Percentiles rank a stretch among this genome's conserved stretches.
Evolutionary conservation across 352 stramenopile genomes (phyloP).

Genomic region (Globisporangium solare): DNA sequence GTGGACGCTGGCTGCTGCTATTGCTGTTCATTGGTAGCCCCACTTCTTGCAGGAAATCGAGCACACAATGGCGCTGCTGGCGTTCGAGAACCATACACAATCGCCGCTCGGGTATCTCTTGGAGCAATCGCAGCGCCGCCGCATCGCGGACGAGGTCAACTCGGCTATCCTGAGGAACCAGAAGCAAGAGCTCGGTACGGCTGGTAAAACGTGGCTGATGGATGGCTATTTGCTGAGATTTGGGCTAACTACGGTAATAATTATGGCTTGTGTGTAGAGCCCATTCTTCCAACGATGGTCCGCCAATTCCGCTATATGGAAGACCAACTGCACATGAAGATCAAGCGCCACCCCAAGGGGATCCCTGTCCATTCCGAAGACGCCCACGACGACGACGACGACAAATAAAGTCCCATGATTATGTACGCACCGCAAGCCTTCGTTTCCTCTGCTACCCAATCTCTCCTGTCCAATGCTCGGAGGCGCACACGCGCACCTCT

Average conservation of each 20-base stretch:
- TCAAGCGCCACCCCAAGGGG: constrained; percentile 44
- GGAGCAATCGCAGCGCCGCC: constrained; percentile 54
- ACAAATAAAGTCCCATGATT: no score
- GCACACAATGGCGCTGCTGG: constrained; percentile 68
- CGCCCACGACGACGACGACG: constrained; percentile 19
- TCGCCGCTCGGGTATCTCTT: constrained; percentile 56
- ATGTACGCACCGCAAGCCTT: no score
- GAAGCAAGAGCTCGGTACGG: constrained; percentile 65
- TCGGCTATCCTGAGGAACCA: constrained; percentile 63
- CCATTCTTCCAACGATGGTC: constrained; percentile 71
- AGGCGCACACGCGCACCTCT: no score
- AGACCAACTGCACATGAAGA: constrained; percentile 57
- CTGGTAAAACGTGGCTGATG: neutral
- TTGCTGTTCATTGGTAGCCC: constrained; percentile 23
- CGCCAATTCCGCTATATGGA: constrained; percentile 79
- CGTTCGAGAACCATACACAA: constrained; percentile 62
- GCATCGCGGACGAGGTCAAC: constrained; percentile 72
- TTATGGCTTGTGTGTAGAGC: constrained; percentile 37
- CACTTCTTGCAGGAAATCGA: constrained; percentile 76
- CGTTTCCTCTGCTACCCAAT: no score
- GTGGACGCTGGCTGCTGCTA: neutral
- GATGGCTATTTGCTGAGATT: neutral
- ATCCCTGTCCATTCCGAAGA: constrained; percentile 37
- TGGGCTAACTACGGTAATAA: neutral
- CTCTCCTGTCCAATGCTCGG: no score